phyloP scores from a whole-genome alignment of 495 filamentous ascomycete genomes.

The Penicillium soppii region DNA sequence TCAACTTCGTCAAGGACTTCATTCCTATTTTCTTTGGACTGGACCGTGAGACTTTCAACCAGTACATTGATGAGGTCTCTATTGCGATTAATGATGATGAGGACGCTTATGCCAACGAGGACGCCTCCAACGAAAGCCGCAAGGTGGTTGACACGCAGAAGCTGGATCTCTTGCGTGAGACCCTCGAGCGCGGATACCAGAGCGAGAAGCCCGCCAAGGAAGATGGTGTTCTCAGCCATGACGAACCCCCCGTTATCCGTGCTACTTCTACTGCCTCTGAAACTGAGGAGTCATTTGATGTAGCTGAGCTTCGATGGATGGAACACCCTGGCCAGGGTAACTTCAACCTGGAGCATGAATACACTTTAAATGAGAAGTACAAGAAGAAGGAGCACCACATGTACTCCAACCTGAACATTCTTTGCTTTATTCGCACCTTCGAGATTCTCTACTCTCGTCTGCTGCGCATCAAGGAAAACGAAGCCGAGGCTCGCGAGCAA shows the following conservation, averaged over 20 bases:
- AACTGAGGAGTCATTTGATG: conserved; percentile 46
- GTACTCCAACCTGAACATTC: conserved; percentile 86
- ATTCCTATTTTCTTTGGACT: conserved; percentile 87
- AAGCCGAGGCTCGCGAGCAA: conserved; percentile 67
- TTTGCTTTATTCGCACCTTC: conserved; percentile 90
- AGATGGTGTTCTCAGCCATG: conserved; percentile 75
- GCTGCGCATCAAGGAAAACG: conserved; percentile 73
- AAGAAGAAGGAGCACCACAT: conserved; percentile 76
- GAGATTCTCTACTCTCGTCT: conserved; percentile 84
- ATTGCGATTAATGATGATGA: conserved; percentile 60
- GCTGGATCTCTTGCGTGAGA: conserved; percentile 78
- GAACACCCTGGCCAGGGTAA: conserved; percentile 55
- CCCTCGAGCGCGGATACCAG: conserved; percentile 65
- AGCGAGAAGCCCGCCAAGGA: conserved; percentile 69
- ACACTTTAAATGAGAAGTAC: conserved; percentile 78
- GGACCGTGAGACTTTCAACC: conserved; percentile 69
- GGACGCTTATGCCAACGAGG: conserved; percentile 51
- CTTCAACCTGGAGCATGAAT: conserved; percentile 55
- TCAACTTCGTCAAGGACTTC: conserved; percentile 84
- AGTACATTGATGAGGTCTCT: conserved; percentile 71
- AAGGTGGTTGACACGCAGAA: conserved; percentile 69
- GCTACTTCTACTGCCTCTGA: conserved; percentile 47
- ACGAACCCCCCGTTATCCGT: conserved; percentile 77
- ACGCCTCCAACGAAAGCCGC: conserved; percentile 51
- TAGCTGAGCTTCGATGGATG: conserved; percentile 56